phyloP scores from a whole-genome alignment of 2,329 filamentous ascomycete genomes.

The Cercospora sojina region DNA sequence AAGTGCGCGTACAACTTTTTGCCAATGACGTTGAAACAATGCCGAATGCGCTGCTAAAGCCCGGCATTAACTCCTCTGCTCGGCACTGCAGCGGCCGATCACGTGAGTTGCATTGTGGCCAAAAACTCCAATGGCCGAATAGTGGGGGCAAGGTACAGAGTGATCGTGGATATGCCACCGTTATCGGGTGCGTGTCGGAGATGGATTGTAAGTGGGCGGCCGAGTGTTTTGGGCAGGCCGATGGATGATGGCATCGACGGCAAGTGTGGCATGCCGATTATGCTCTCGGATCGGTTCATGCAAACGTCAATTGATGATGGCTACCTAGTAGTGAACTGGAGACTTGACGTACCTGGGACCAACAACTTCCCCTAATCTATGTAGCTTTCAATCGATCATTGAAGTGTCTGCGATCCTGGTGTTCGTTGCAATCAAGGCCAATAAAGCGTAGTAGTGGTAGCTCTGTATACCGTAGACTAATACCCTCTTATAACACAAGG shows the following conservation, averaged over 20 bases:
- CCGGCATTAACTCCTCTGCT: not conserved
- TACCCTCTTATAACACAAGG: constrained; percentile 23
- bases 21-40: not conserved
- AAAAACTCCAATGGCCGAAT: not conserved
- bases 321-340: not conserved
- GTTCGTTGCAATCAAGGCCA: not conserved
- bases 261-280: not conserved
- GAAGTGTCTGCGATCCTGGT: not conserved
- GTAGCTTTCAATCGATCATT: not conserved
- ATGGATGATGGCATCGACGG: not conserved
- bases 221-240: not conserved
- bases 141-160: not conserved
- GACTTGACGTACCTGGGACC: not conserved
- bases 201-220: not conserved
- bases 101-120: not conserved
- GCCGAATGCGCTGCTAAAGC: constrained; percentile 3
- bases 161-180: not conserved
- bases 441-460: constrained; percentile 1
- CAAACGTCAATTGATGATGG: not conserved
- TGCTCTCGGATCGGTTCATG: not conserved
- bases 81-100: not conserved
- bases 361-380: not conserved
- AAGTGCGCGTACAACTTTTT: constrained; percentile 1
- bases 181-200: not conserved
- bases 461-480: constrained; percentile 20